phyloP scores from a whole-genome alignment of 2,329 filamentous ascomycete genomes.

The Aspergillus hortae region DNA sequence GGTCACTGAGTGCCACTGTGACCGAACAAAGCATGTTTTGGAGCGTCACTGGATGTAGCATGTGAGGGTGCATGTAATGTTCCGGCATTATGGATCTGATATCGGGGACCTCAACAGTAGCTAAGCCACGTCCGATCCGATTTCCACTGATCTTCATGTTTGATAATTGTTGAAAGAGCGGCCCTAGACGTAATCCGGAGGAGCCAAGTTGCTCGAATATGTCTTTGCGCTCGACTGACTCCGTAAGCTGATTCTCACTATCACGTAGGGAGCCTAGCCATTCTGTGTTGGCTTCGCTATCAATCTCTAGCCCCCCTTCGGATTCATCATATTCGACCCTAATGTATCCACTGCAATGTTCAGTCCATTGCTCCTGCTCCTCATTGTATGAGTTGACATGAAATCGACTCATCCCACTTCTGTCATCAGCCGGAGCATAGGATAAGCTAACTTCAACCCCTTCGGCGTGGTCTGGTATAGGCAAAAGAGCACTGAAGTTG shows the following conservation, averaged over 20 bases:
- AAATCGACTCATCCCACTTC: constrained; percentile 27
- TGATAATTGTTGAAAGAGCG: constrained; percentile 28
- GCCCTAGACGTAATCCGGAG: constrained; percentile 28
- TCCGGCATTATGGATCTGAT: constrained; percentile 31
- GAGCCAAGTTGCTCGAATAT: constrained; percentile 12
- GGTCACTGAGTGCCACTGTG: constrained; percentile 23
- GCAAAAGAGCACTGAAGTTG: constrained; percentile 25
- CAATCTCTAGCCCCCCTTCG: not conserved
- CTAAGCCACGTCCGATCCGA: constrained; percentile 17
- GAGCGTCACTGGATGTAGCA: constrained; percentile 37
- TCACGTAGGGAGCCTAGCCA: too few species aligned
- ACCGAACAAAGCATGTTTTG: constrained; percentile 32
- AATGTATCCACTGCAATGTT: constrained; percentile 34
- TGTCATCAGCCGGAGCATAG: constrained; percentile 20
- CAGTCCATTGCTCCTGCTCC: constrained; percentile 28
- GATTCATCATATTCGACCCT: constrained; percentile 21
- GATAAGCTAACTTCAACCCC: constrained; percentile 29
- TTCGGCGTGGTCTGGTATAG: constrained; percentile 27
- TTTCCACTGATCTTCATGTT: constrained; percentile 18
- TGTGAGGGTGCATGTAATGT: constrained; percentile 27
- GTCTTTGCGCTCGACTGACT: constrained; percentile 17
- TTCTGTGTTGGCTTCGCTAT: not conserved
- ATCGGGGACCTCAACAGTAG: constrained; percentile 26
- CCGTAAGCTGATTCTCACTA: too few species aligned
- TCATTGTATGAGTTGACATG: constrained; percentile 28